phyloP scores from a whole-genome alignment of 331 rosid species.

The Stylosanthes scabra region DNA sequence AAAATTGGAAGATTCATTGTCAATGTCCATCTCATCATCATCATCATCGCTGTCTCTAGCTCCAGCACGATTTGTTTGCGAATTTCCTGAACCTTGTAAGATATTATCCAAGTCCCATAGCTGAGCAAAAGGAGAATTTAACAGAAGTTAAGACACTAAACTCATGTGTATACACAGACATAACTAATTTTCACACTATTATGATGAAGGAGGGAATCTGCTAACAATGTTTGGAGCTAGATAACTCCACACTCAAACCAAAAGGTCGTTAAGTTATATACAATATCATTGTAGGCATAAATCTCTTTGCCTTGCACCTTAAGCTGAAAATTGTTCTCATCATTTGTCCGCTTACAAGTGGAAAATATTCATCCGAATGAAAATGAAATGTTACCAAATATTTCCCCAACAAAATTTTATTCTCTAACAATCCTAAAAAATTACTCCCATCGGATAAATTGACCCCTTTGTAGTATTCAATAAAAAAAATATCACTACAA shows the following conservation, averaged over 20 bases:
- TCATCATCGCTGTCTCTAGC: slow-evolving; percentile 41
- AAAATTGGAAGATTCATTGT: slow-evolving; percentile 40
- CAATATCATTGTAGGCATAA: neutral
- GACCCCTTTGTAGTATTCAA: too few species aligned
- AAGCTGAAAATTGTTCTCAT: neutral
- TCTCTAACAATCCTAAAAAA: too few species aligned
- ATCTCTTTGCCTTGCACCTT: neutral
- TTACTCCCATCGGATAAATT: too few species aligned
- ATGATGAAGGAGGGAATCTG: neutral
- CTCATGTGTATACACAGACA: neutral
- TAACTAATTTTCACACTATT: slow-evolving; percentile 18
- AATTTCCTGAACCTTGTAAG: slow-evolving; percentile 50
- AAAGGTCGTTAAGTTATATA: neutral
- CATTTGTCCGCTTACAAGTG: neutral
- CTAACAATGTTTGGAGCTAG: slow-evolving; percentile 12
- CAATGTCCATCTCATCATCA: slow-evolving; percentile 63
- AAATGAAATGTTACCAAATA: neutral
- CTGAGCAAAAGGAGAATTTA: slow-evolving; percentile 40
- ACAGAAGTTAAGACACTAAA: slow-evolving; percentile 18
- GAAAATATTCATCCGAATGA: slow-evolving; percentile 5
- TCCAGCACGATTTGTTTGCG: slow-evolving; percentile 39
- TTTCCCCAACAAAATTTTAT: neutral
- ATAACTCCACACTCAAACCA: neutral
- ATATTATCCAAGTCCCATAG: slow-evolving; percentile 75
- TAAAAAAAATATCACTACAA: too few species aligned